A percentile compares a stretch with the other conserved stretches of the same genome.
Conservation (phyloP, 2,329 filamentous ascomycete species). For the Daldinia eschscholtzii region DNA sequence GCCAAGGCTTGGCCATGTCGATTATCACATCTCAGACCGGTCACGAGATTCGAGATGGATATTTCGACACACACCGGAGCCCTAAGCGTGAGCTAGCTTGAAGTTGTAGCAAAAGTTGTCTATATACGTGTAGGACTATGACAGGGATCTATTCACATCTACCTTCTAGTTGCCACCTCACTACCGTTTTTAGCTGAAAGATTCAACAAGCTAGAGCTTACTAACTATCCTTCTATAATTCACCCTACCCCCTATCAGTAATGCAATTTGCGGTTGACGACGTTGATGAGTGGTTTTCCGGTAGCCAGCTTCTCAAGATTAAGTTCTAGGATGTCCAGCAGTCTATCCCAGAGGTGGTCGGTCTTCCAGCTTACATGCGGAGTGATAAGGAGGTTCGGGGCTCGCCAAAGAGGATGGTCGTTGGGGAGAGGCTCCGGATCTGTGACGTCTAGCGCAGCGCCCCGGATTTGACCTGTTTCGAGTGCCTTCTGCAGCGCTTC, state of each 20-base stretch:
- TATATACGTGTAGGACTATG: background rate
- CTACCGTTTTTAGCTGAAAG: background rate
- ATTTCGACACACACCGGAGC: background rate
- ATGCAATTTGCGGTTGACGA: conserved; percentile 46
- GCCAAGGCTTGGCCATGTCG: background rate
- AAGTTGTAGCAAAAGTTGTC: background rate
- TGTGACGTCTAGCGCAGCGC: conserved; percentile 75
- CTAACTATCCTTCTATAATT: background rate
- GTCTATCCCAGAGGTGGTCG: conserved; percentile 32
- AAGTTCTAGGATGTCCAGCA: conserved; percentile 43
- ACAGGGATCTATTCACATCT: conserved; percentile 5
- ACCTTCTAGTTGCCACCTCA: conserved; percentile 13
- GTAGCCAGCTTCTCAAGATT: conserved; percentile 44
- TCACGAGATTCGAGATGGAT: background rate
- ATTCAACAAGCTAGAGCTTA: background rate
- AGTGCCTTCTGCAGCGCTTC: conserved; percentile 68
- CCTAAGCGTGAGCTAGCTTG: background rate
- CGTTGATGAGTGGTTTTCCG: conserved; percentile 46
- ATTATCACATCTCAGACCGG: background rate
- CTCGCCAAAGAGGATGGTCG: conserved; percentile 72
- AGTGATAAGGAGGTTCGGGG: conserved; percentile 70
- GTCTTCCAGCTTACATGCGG: conserved; percentile 48
- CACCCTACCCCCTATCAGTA: conserved; percentile 33
- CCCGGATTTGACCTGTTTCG: conserved; percentile 53
- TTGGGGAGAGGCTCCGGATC: conserved; percentile 75